Conservation (phyloP, 2,329 filamentous ascomycete species). For the Claviceps monticola region DNA sequence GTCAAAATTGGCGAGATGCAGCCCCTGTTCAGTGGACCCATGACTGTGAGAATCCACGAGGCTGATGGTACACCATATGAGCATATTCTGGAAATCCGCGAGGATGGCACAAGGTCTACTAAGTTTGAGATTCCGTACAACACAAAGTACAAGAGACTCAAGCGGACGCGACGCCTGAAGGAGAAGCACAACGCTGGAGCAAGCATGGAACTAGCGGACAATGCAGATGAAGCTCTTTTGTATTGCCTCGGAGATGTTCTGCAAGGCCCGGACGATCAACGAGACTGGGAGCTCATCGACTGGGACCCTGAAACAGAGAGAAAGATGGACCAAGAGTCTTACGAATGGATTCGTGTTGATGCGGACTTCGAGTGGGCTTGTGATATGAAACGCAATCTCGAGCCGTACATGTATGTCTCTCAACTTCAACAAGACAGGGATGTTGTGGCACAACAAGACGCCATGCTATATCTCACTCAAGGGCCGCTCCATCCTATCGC, state of each 20-base stretch:
- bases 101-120: slow-evolving; percentile 56
- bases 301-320: slow-evolving; percentile 83
- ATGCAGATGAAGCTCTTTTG: slow-evolving; percentile 67
- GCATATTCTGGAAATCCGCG: slow-evolving; percentile 91
- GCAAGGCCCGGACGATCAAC: slow-evolving; percentile 65
- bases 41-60: slow-evolving; percentile 96
- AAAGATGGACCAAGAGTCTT: slow-evolving; percentile 89
- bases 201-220: slow-evolving; percentile 45
- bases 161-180: slow-evolving; percentile 71
- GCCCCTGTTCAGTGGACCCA: slow-evolving; percentile 81
- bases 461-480: slow-evolving; percentile 59
- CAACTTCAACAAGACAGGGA: slow-evolving; percentile 95
- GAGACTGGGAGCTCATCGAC: slow-evolving; percentile 72
- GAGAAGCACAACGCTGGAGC: slow-evolving; percentile 48
- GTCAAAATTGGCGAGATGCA: slow-evolving; percentile 58
- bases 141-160: slow-evolving; percentile 95
- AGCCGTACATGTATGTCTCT: slow-evolving; percentile 94
- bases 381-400: slow-evolving; percentile 67
- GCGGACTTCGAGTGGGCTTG: slow-evolving; percentile 98
- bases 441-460: slow-evolving; percentile 72
- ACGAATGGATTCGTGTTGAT: slow-evolving; percentile 97
- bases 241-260: slow-evolving; percentile 90
- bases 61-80: slow-evolving; percentile 97
- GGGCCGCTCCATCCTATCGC: slow-evolving; percentile 63
- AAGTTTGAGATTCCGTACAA: slow-evolving; percentile 97